Conservation (phyloP, 2,329 filamentous ascomycete genomes). For the Ceratocystis variospora region DNA sequence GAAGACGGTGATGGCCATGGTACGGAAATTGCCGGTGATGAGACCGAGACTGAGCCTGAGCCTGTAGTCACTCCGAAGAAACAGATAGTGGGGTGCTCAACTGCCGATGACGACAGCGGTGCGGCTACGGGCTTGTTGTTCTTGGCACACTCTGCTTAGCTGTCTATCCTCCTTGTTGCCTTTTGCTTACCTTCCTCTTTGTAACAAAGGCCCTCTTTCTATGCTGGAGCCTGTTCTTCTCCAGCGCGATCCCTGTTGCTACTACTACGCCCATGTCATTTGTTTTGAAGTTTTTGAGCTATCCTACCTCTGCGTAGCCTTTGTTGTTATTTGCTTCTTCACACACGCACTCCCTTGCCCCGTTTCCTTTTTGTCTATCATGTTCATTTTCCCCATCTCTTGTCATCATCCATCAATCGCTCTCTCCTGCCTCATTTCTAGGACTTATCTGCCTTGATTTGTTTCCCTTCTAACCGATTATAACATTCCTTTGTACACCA, state of each 20-base stretch:
- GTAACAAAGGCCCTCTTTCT: not conserved
- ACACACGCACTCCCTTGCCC: not conserved
- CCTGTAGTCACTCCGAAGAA: slow-evolving; percentile 3
- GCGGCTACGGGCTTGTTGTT: slow-evolving; percentile 29
- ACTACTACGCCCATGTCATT: not conserved
- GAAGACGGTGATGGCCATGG: not conserved
- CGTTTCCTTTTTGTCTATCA: not conserved
- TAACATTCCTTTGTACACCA: slow-evolving; percentile 4
- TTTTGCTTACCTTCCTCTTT: not conserved
- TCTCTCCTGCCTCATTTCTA: not conserved
- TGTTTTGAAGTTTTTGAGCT: not conserved
- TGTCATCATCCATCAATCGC: not conserved
- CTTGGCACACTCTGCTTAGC: slow-evolving; percentile 3
- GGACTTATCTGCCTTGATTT: not conserved
- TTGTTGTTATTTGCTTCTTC: not conserved
- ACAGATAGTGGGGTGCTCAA: slow-evolving; percentile 20
- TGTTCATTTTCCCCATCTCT: not conserved
- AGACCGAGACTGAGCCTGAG: not conserved
- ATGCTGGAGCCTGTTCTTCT: not conserved
- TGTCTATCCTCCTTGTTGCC: not conserved
- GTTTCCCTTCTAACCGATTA: not conserved
- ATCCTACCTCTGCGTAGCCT: no score
- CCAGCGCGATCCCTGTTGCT: not conserved
- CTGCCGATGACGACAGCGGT: slow-evolving; percentile 27
- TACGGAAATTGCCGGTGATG: not conserved